phyloP scores from a whole-genome alignment of 1,284 basidiomycete species.

The Pseudozyma sp. region DNA sequence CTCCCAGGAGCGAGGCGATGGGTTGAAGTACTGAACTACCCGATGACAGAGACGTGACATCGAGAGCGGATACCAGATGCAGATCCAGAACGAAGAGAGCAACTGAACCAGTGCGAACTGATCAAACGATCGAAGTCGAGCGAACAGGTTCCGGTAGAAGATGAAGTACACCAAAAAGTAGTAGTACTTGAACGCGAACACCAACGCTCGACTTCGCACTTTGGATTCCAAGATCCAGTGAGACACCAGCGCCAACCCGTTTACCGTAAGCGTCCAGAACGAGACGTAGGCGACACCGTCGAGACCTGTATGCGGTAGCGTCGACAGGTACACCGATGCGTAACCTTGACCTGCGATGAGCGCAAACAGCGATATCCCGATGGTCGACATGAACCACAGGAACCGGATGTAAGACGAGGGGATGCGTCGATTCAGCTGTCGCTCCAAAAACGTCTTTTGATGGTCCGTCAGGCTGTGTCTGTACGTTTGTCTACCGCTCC shows the following conservation, averaged over 20 bases:
- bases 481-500: constrained; percentile 65
- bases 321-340: constrained; percentile 72
- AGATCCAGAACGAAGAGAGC: constrained; percentile 72
- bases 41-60: constrained; percentile 72
- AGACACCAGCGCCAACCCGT: constrained; percentile 71
- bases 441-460: constrained; percentile 71
- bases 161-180: constrained; percentile 69
- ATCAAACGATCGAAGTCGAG: constrained; percentile 64
- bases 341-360: constrained; percentile 74
- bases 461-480: constrained; percentile 68
- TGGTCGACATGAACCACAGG: constrained; percentile 73
- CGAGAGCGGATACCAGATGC: constrained; percentile 73
- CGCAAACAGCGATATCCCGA: constrained; percentile 72
- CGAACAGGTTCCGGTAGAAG: constrained; percentile 71
- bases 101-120: constrained; percentile 73
- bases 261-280: constrained; percentile 73
- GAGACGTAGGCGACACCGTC: constrained; percentile 74
- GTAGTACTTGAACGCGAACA: constrained; percentile 72
- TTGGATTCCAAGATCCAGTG: constrained; percentile 72
- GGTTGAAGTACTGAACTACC: constrained; percentile 70
- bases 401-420: constrained; percentile 73
- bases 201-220: constrained; percentile 72
- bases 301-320: constrained; percentile 73
- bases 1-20: constrained; percentile 71
- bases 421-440: constrained; percentile 71